Evolutionary conservation across 2,329 filamentous ascomycete genomes (phyloP).

Genomic region (Fusarium sp.): DNA sequence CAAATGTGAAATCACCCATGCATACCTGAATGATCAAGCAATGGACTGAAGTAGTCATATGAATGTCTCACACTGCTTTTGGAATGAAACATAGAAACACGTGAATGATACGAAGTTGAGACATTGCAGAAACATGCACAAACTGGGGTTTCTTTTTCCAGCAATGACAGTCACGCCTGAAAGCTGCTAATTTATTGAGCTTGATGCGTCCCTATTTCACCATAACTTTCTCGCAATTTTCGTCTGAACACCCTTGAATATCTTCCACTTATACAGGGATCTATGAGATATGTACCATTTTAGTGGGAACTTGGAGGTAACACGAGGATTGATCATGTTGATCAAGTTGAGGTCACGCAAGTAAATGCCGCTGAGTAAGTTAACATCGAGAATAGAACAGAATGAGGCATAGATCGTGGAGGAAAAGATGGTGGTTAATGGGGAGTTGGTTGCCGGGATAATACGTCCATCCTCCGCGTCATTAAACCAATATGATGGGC

Average conservation of each 20-base stretch:
- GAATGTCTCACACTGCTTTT: slow-evolving; percentile 12
- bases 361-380: slow-evolving; percentile 2
- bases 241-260: background rate
- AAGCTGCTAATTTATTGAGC: background rate
- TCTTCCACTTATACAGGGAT: slow-evolving; percentile 19
- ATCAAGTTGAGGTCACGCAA: slow-evolving; percentile 18
- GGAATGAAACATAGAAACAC: background rate
- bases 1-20: background rate
- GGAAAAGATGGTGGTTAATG: background rate
- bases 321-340: slow-evolving; percentile 6
- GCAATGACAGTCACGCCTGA: background rate
- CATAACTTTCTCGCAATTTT: background rate
- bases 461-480: slow-evolving; percentile 14
- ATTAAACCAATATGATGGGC: slow-evolving; percentile 12
- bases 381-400: background rate
- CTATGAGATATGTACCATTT: background rate
- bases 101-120: background rate
- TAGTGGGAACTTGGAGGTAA: slow-evolving; percentile 5
- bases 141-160: background rate
- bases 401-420: background rate
- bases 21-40: background rate
- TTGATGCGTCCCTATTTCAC: background rate
- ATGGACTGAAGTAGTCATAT: background rate
- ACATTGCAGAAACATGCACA: background rate
- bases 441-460: background rate